Evolutionary conservation across 2,329 filamentous ascomycete species (phyloP).

Genomic region (Huntiella bhutanensis): DNA sequence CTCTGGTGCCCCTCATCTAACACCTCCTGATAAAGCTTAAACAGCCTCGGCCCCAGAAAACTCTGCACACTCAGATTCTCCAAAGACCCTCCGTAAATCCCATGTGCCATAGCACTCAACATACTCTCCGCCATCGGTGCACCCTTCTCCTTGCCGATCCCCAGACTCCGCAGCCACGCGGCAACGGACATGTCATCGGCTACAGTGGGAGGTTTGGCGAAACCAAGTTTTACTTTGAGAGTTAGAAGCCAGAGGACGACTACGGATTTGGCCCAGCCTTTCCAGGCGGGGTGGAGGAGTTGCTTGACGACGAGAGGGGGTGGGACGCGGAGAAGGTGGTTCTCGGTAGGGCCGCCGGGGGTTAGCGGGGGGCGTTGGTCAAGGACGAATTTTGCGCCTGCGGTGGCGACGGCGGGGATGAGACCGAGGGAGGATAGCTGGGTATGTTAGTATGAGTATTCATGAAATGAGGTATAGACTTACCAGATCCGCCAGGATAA

Average conservation of each 20-base stretch:
- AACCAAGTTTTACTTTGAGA: conserved; percentile 9
- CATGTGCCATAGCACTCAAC: conserved; percentile 59
- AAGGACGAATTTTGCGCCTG: conserved; percentile 9
- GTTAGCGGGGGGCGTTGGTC: background rate
- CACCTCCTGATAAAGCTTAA: conserved; percentile 12
- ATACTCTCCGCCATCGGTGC: conserved; percentile 45
- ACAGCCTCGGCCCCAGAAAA: conserved; percentile 28
- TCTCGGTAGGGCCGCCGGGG: conserved; percentile 17
- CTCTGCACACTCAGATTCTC: conserved; percentile 57
- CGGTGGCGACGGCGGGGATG: conserved; percentile 6
- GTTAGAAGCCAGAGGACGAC: conserved; percentile 9
- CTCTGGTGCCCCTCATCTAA: conserved; percentile 12
- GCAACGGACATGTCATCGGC: conserved; percentile 19
- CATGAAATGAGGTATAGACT: conserved; percentile 14
- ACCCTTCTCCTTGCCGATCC: conserved; percentile 9
- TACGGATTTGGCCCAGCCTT: conserved; percentile 9
- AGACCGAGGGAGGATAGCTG: conserved; percentile 9
- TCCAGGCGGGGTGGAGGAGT: conserved; percentile 9
- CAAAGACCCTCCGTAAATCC: conserved; percentile 83
- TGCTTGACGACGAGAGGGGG: conserved; percentile 13
- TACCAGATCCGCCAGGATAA: conserved; percentile 55
- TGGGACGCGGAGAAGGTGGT: conserved; percentile 34
- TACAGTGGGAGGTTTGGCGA: conserved; percentile 17
- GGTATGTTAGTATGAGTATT: background rate
- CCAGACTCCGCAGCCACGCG: conserved; percentile 19